These are phyloP conservation scores for Juncus inflexus DNA, from an alignment of 176 grass and related monocot genomes.

Conservation along the genomic window DNA sequence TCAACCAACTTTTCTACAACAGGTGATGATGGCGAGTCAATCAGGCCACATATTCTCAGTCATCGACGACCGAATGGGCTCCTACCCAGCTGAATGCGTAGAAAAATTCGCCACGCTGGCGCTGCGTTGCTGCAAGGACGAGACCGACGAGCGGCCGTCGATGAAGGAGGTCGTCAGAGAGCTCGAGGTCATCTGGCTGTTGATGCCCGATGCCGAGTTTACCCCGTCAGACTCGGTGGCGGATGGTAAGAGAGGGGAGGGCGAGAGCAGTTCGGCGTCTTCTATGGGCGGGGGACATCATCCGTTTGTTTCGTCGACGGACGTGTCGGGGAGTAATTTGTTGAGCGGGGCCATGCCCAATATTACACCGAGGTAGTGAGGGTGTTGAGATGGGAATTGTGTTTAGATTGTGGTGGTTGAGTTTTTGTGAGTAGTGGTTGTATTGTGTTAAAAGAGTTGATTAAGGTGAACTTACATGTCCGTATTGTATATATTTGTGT, in stretches of 20 bases:
- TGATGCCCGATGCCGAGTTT: constrained; percentile 50
- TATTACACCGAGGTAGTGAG: constrained; percentile 57
- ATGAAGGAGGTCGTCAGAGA: constrained; percentile 81
- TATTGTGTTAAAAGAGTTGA: background rate
- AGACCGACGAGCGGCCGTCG: constrained; percentile 64
- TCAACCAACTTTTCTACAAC: constrained; percentile 3
- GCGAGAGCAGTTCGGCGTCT: constrained; percentile 9
- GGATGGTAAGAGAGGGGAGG: constrained; percentile 6
- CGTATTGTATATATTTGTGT: too few species aligned
- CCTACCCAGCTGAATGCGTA: constrained; percentile 51
- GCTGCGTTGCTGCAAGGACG: constrained; percentile 55
- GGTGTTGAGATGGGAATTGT: background rate
- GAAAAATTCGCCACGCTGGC: constrained; percentile 55
- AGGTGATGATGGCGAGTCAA: constrained; percentile 61
- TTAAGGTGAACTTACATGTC: too few species aligned
- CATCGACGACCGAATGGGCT: constrained; percentile 58
- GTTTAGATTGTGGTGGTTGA: constrained; percentile 20
- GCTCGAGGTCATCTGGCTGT: constrained; percentile 52
- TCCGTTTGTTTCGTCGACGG: constrained; percentile 62
- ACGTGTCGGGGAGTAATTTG: constrained; percentile 85
- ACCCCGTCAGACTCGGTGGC: constrained; percentile 25
- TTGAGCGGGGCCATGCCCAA: constrained; percentile 62
- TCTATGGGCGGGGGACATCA: constrained; percentile 18
- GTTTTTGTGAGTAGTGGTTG: background rate
- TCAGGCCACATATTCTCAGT: constrained; percentile 50